Conservation (phyloP, 2,329 filamentous ascomycete species). For the Pseudogymnoascus sp. region DNA sequence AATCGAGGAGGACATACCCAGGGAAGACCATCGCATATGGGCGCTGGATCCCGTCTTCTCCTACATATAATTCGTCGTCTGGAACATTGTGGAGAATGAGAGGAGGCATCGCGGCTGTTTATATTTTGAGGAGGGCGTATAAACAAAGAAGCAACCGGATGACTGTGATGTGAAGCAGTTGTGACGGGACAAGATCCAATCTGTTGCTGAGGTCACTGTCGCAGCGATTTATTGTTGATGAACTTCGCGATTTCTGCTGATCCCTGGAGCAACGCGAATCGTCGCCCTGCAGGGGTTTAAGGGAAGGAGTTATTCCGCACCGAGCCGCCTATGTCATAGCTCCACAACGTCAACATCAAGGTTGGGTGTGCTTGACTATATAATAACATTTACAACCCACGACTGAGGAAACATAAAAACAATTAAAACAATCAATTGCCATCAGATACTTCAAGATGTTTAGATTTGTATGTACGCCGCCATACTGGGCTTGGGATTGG, state of each 20-base stretch:
- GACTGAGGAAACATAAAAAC: not conserved
- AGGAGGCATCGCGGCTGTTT: conserved; percentile 44
- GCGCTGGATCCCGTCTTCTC: conserved; percentile 56
- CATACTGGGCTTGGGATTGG: not conserved
- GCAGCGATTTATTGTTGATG: conserved; percentile 8
- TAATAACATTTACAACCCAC: not conserved
- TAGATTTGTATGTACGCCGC: conserved; percentile 24
- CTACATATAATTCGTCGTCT: conserved; percentile 58
- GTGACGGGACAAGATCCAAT: not conserved
- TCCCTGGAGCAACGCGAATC: conserved; percentile 4
- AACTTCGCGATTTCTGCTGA: conserved; percentile 8
- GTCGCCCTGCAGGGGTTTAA: conserved; percentile 2
- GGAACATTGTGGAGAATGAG: conserved; percentile 62
- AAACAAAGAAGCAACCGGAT: not conserved
- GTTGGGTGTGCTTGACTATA: not conserved
- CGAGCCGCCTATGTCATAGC: conserved; percentile 9
- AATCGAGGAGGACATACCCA: conserved; percentile 39
- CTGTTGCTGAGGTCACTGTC: conserved; percentile 5
- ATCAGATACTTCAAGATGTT: conserved; percentile 25
- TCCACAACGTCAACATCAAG: not conserved
- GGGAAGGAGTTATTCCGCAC: conserved; percentile 4
- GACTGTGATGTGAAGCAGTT: not conserved
- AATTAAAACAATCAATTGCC: not conserved
- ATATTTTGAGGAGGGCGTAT: not conserved
- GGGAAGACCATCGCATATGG: conserved; percentile 61